Percentiles rank a stretch among this genome's conserved stretches.
Conservation (phyloP, 1,284 basidiomycete genomes). For the Ustilago nuda region DNA sequence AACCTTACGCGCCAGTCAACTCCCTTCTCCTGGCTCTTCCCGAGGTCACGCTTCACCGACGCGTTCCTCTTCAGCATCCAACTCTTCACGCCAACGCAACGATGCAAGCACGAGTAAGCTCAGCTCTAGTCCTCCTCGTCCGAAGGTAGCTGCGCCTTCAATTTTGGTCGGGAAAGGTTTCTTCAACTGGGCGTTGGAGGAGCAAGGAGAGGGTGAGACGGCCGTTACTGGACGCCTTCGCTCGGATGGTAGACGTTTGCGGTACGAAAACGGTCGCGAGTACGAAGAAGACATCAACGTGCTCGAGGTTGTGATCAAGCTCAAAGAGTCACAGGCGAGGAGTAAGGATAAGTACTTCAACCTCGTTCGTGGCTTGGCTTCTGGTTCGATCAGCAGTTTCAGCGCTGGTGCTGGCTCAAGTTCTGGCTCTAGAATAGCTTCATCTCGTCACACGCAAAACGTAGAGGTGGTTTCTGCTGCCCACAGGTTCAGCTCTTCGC, state of each 20-base stretch:
- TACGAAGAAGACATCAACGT: slow-evolving; percentile 55
- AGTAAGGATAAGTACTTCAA: slow-evolving; percentile 62
- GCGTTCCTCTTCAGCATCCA: slow-evolving; percentile 25
- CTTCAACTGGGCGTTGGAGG: slow-evolving; percentile 62
- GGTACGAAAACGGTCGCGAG: slow-evolving; percentile 60
- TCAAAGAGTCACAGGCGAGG: slow-evolving; percentile 61
- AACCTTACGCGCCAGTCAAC: slow-evolving; percentile 49
- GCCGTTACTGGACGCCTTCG: slow-evolving; percentile 63
- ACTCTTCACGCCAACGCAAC: slow-evolving; percentile 24
- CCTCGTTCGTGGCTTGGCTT: slow-evolving; percentile 51
- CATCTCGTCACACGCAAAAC: slow-evolving; percentile 13
- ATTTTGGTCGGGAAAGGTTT: slow-evolving; percentile 67
- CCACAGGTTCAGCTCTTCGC: slow-evolving; percentile 26
- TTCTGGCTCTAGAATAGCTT: slow-evolving; percentile 12
- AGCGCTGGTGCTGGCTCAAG: slow-evolving; percentile 20
- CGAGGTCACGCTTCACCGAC: slow-evolving; percentile 22
- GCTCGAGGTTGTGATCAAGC: slow-evolving; percentile 63
- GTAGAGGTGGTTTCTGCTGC: slow-evolving; percentile 16
- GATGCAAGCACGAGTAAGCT: slow-evolving; percentile 43
- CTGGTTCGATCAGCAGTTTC: slow-evolving; percentile 34
- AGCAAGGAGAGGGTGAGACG: slow-evolving; percentile 64
- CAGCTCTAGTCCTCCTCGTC: slow-evolving; percentile 29
- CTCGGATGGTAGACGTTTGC: slow-evolving; percentile 44
- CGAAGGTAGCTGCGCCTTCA: slow-evolving; percentile 30
- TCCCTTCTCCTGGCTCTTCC: slow-evolving; percentile 36